Evolutionary conservation across 768 basidiomycete genomes (phyloP), one percentile per base, ranked within the genome.

Genomic region (Rhodocollybia butyracea): DNA sequence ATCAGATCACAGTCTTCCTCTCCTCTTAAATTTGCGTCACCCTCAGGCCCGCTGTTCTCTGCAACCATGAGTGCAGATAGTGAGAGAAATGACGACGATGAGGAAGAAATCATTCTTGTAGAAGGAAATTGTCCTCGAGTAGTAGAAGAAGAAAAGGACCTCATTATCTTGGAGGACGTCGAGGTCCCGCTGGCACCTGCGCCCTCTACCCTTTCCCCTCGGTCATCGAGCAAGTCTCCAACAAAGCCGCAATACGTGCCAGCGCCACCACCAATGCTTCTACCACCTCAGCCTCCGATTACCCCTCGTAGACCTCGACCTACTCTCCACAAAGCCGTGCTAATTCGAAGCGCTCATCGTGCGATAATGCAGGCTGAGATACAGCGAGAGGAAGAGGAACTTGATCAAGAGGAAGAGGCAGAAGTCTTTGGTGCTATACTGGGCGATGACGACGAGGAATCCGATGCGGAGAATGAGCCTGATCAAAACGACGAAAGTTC

Each of bases 121-220:
- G 82, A 88, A 31, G 84, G 84, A 21, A 74, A 85, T 53, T 72
- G 82, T 59, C 86, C 87, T 3, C 78, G 80, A 15, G 86, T 89
- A 6, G 78, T 88, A 0, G 81, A 88, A 60, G 86, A 88, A 55
- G 88, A 83, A 30, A 76, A 73, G 50, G 88, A 88, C 56, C 79
- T 89, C 32, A 78, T 89, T 40, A 88, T 90, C 54, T 70, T 89
- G 17, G 88, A 90, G 64, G 81, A 85, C 51, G 78, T 88, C n/a
- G 77, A 80, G 7, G 58, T 66, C 19, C 29, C 31, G 55, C 54
- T 17, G 46, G 54, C 21, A 54, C 22, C 57, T 50, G n/a, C 52
- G 24, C 54, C 59, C 27, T 19, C 56, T 38, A 29, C 59, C n/a
- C 54, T 60, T 19, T 60, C 63, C 34, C 45, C 56, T 22, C 57